These are phyloP conservation scores for Cymbopogon flexuosus DNA, from an alignment of 202 grass and related monocot species.

Conservation along the genomic window DNA sequence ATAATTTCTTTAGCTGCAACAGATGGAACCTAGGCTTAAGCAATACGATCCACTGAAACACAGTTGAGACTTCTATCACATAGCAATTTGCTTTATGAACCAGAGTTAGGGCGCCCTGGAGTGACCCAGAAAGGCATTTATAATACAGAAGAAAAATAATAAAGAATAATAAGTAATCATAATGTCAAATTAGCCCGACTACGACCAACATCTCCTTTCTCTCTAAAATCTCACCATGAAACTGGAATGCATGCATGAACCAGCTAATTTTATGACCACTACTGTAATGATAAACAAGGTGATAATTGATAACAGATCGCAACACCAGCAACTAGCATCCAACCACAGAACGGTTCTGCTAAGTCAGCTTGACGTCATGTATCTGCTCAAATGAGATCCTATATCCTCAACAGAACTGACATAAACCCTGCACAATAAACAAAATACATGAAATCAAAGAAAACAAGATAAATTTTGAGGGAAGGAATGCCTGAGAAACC, in stretches of 20 bases:
- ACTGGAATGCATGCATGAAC: slow-evolving; percentile 16
- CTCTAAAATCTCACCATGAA: slow-evolving; percentile 12
- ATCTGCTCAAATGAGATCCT: slow-evolving; percentile 34
- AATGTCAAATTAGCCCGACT: slow-evolving; percentile 24
- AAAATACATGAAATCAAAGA: slow-evolving; percentile 20
- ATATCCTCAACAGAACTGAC: slow-evolving; percentile 19
- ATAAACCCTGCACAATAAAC: slow-evolving; percentile 31
- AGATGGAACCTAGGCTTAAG: neutral
- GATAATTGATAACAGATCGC: slow-evolving; percentile 39
- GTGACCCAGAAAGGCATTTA: slow-evolving; percentile 7
- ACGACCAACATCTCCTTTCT: neutral
- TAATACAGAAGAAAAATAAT: slow-evolving; percentile 16
- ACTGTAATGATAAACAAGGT: slow-evolving; percentile 26
- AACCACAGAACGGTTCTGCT: slow-evolving; percentile 12
- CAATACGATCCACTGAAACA: neutral
- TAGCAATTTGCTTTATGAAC: neutral
- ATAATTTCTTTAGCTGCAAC: neutral
- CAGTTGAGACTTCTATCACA: neutral
- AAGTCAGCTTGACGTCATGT: slow-evolving; percentile 1
- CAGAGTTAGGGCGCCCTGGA: neutral
- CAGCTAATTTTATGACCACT: slow-evolving; percentile 29
- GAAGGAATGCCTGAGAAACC: neutral
- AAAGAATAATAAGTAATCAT: slow-evolving; percentile 10
- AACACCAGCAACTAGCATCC: neutral
- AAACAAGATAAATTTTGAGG: slow-evolving; percentile 3